phyloP scores from a whole-genome alignment of 345 rosid species.

The Hibiscus mutabilis region DNA sequence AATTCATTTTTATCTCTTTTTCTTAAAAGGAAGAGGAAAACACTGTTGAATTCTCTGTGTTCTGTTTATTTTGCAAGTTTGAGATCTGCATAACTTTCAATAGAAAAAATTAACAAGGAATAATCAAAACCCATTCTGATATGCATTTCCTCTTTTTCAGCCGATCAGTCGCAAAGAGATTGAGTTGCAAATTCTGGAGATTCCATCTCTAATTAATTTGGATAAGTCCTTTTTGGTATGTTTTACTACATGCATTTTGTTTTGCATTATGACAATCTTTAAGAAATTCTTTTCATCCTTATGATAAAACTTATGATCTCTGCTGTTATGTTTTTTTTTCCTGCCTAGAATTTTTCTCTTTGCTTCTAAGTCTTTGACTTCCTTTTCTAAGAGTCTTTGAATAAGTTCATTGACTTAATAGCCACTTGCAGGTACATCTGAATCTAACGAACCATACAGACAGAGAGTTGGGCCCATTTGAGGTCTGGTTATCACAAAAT shows the following conservation, averaged over 20 bases:
- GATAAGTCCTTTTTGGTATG: constrained; percentile 51
- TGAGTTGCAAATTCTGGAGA: constrained; percentile 54
- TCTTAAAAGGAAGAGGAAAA: not conserved
- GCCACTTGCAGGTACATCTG: constrained; percentile 47
- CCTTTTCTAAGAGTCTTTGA: not conserved
- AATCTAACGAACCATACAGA: constrained; percentile 71
- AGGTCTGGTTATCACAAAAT: constrained; percentile 57
- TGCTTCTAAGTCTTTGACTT: not conserved
- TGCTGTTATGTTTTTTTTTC: not conserved
- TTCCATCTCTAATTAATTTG: constrained; percentile 55
- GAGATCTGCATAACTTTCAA: not conserved
- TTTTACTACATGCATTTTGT: not conserved
- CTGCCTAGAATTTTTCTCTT: not conserved
- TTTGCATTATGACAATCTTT: not conserved
- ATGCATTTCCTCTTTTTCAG: constrained; percentile 30
- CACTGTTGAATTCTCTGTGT: not conserved
- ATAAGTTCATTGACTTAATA: not conserved
- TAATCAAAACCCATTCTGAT: constrained; percentile 4
- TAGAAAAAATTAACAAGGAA: not conserved
- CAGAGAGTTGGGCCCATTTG: constrained; percentile 70
- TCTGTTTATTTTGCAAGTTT: not conserved
- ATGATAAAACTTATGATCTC: not conserved
- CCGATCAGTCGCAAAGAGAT: constrained; percentile 62
- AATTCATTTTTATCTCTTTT: not conserved
- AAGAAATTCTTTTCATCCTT: not conserved